Conservation (phyloP, 1,139 yeast genomes). For the Suhomyces ambrosiae region DNA sequence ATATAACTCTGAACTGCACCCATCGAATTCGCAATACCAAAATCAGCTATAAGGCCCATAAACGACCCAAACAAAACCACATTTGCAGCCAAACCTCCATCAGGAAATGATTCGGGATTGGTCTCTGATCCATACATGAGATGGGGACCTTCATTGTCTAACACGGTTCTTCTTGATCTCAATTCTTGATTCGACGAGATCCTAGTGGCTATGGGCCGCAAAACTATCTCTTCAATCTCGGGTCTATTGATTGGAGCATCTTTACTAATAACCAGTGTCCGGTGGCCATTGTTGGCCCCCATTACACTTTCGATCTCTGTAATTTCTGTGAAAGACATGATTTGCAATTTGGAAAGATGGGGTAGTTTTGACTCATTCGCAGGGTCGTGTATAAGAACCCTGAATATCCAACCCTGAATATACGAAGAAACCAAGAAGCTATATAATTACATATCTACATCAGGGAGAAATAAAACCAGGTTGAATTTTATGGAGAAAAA, state of each 20-base stretch:
- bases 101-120: conserved; percentile 51
- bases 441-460: too few species aligned
- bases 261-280: background rate
- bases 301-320: background rate
- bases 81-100: conserved; percentile 63
- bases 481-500: too few species aligned
- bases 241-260: background rate
- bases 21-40: conserved; percentile 60
- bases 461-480: too few species aligned
- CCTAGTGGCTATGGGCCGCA: conserved; percentile 7
- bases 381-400: background rate
- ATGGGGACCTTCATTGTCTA: conserved; percentile 3
- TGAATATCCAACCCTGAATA: background rate
- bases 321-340: background rate
- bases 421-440: too few species aligned
- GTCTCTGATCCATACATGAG: conserved; percentile 13
- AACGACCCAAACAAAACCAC: conserved; percentile 63
- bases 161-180: conserved; percentile 5
- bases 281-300: background rate
- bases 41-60: conserved; percentile 58
- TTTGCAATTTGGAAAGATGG: background rate
- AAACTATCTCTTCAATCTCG: conserved; percentile 1
- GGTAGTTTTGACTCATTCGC: background rate
- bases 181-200: conserved; percentile 10
- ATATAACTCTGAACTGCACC: conserved; percentile 67